Percentiles rank a stretch among this genome's conserved stretches.
Evolutionary conservation across 139 green algal species (phyloP).

Genomic region (Picochlorum costavermella): DNA sequence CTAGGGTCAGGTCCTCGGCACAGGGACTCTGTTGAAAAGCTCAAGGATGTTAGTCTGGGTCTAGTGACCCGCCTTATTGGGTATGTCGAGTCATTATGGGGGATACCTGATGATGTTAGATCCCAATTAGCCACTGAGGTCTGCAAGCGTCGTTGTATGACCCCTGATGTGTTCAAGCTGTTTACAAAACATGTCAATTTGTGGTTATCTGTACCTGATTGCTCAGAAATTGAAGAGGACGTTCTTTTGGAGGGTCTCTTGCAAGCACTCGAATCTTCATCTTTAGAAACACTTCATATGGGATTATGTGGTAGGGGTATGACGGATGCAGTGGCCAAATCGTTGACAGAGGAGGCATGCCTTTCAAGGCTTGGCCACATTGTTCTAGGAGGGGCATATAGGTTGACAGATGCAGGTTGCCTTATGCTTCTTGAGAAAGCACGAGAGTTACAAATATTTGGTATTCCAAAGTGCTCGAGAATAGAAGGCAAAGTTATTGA

Average conservation of each 20-base stretch:
- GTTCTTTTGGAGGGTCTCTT: slow-evolving; percentile 34
- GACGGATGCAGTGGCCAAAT: slow-evolving; percentile 32
- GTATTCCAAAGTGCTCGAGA: slow-evolving; percentile 30
- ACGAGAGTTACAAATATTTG: slow-evolving; percentile 19
- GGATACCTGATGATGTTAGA: slow-evolving; percentile 50
- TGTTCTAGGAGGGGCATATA: slow-evolving; percentile 51
- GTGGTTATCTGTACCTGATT: slow-evolving; percentile 43
- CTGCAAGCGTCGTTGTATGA: slow-evolving; percentile 31
- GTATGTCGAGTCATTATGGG: slow-evolving; percentile 48
- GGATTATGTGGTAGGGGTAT: slow-evolving; percentile 52
- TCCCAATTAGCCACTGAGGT: slow-evolving; percentile 35
- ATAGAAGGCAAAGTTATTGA: slow-evolving; percentile 26
- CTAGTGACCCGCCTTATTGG: slow-evolving; percentile 48
- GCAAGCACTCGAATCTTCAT: slow-evolving; percentile 1
- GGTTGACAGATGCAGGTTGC: slow-evolving; percentile 40
- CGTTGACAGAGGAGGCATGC: slow-evolving; percentile 8
- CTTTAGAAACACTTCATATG: slow-evolving; percentile 52
- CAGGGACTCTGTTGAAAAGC: slow-evolving; percentile 9
- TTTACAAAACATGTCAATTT: slow-evolving; percentile 31
- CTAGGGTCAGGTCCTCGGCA: slow-evolving; percentile 18
- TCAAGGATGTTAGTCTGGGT: slow-evolving; percentile 34
- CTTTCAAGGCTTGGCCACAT: slow-evolving; percentile 23
- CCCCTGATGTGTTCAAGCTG: slow-evolving; percentile 26
- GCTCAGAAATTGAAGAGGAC: slow-evolving; percentile 3
- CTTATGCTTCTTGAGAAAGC: slow-evolving; percentile 21